These are phyloP conservation scores for Sisymbrium altissimum DNA, from an alignment of 345 rosid genomes.

Conservation along the genomic window DNA sequence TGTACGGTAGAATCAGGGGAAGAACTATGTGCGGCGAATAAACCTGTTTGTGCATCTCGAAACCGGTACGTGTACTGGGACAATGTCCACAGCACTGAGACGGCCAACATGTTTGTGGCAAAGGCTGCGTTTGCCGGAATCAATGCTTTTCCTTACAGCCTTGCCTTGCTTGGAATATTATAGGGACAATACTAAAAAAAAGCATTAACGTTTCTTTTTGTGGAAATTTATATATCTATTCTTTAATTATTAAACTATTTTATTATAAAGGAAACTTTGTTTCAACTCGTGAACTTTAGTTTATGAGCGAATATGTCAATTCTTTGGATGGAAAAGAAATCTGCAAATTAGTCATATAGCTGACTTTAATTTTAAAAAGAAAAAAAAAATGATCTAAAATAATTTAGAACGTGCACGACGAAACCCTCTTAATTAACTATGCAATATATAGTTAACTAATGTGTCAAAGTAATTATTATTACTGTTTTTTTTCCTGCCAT, in stretches of 20 bases:
- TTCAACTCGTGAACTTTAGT: no score
- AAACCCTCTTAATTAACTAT: no score
- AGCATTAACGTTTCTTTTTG: not conserved
- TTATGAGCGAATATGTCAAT: no score
- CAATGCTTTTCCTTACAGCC: conserved; percentile 21
- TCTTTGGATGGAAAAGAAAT: no score
- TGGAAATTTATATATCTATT: not conserved
- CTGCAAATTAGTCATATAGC: no score
- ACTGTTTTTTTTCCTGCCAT: not conserved
- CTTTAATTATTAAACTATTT: not conserved
- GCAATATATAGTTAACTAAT: not conserved
- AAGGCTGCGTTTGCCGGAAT: conserved; percentile 17
- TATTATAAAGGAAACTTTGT: no score
- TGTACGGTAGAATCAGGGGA: conserved; percentile 25
- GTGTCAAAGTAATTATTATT: not conserved
- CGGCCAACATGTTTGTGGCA: not conserved
- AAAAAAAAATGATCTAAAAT: no score
- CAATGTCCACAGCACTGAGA: conserved; percentile 35
- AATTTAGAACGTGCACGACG: no score
- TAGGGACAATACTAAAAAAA: not conserved
- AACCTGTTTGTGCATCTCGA: conserved; percentile 19
- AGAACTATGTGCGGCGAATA: conserved; percentile 23
- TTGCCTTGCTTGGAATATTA: not conserved
- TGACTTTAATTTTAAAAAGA: no score
- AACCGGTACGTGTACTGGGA: conserved; percentile 33